Base-by-base conservation (phyloP, 352 stramenopile genomes). In the Pythium coloratum region DNA sequence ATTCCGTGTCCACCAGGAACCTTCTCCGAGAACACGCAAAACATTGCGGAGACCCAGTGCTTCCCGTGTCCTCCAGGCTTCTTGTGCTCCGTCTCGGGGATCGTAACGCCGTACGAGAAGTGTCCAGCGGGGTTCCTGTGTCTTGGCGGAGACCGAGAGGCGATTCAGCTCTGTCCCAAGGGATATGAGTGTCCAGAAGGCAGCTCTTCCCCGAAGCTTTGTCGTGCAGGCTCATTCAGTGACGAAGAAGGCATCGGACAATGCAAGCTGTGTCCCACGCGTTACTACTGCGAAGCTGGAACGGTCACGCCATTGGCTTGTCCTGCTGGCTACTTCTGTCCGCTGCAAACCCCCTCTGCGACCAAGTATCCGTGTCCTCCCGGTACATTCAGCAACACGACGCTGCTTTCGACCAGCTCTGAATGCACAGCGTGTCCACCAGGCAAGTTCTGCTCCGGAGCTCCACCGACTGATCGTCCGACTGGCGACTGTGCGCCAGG, bases 381-480 rank as follows among this genome's bases (percentile, higher is more conserved):
- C 24, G 88, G 88, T 2, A 82, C 83, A 0, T 95, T 82, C 60
- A 84, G 89, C 28, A 83, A 84, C 51, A 44, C 72, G 18, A 64
- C 70, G 18, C 50, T 65, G 3, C 69, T 95, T 3, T 72, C 68
- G 10, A 75, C 59, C 16, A 64, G 76, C 1, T 57, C 54, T 6
- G 82, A 91, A 42, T 94, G 84, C 63, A 59, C 64, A 1, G 28
- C 55, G 24, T 94, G 88, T 79, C 77, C 82, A 24, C 67, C 74
- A n/a, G 92, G 91, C 0, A 80, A 80, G 10, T 98, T 91, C 63
- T 98, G 92, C 64, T 87, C 77, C 1, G 85, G 84, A 8, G 61
- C 80, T 2, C 34, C 70, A 26, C 82, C 78, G 14, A 94, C 84
- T 10, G 63, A 81, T 68, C 51, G 42, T 1, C 77, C 82, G 0